A percentile compares a stretch with the other conserved stretches of the same genome.
Evolutionary conservation across 176 grass and related monocot genomes (phyloP).

Genomic region (Aegilops speltoides): DNA sequence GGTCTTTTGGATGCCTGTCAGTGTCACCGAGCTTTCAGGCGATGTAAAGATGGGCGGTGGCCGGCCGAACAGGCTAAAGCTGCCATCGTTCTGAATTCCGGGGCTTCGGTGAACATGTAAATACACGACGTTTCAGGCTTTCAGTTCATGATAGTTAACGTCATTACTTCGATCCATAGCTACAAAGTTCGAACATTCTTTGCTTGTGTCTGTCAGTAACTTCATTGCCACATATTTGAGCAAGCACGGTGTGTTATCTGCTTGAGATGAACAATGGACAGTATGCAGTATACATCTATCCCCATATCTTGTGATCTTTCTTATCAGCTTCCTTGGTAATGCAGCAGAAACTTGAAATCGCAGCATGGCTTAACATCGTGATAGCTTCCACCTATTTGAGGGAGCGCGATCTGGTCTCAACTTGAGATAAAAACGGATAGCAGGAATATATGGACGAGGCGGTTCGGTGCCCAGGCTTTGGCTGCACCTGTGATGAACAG

Average conservation of each 20-base stretch:
- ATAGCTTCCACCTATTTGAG: no score
- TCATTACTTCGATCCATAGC: not conserved
- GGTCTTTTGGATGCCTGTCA: not conserved
- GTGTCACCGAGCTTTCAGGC: not conserved
- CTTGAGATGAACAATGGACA: not conserved
- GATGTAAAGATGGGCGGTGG: not conserved
- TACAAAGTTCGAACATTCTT: not conserved
- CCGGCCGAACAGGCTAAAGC: not conserved
- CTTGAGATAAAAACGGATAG: no score
- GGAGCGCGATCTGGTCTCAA: no score
- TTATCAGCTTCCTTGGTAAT: not conserved
- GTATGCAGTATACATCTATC: not conserved
- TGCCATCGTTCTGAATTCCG: constrained; percentile 17
- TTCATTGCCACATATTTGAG: not conserved
- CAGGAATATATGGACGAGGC: no score
- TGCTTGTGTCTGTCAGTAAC: not conserved
- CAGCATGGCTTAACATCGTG: no score
- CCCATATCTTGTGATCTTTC: not conserved
- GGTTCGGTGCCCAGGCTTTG: no score
- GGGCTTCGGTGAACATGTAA: constrained; percentile 14
- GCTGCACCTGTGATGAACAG: no score
- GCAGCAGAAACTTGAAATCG: not conserved
- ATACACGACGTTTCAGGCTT: not conserved
- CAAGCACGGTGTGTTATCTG: not conserved
- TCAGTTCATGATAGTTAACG: not conserved